These are phyloP conservation scores for Haberlea rhodopensis DNA, from an alignment of 257 asterid species.

Conservation along the genomic window DNA sequence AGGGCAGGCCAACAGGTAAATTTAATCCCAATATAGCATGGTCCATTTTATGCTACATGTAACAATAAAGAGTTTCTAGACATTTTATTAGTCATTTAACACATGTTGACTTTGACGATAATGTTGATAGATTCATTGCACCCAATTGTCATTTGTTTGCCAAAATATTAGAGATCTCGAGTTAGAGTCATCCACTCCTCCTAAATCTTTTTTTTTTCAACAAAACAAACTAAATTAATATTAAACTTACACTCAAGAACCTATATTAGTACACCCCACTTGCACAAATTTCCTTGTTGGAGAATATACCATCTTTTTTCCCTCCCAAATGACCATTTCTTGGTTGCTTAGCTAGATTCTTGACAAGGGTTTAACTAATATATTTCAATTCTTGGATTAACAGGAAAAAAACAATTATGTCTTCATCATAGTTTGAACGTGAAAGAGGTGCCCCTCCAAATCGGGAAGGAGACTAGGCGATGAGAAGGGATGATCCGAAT, in stretches of 20 bases:
- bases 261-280: background rate
- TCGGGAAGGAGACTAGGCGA: background rate
- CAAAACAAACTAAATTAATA: background rate
- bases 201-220: too few species aligned
- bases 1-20: background rate
- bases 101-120: background rate
- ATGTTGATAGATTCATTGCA: slow-evolving; percentile 12
- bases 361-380: slow-evolving; percentile 21
- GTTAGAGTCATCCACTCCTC: too few species aligned
- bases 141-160: slow-evolving; percentile 3
- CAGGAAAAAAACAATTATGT: slow-evolving; percentile 1
- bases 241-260: background rate
- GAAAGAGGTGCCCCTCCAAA: background rate
- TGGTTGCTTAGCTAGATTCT: slow-evolving; percentile 16
- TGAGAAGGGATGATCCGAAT: too few species aligned
- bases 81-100: background rate
- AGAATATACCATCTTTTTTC: slow-evolving; percentile 27
- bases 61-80: background rate
- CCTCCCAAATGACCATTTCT: slow-evolving; percentile 29
- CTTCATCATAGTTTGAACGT: slow-evolving; percentile 9
- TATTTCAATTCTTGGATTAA: background rate
- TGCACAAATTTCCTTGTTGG: slow-evolving; percentile 14
- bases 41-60: background rate
- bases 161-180: too few species aligned
- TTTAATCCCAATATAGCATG: background rate